These are phyloP conservation scores for Anthracocystis walkeri DNA, from an alignment of 1,284 basidiomycete species.

Conservation along the genomic window DNA sequence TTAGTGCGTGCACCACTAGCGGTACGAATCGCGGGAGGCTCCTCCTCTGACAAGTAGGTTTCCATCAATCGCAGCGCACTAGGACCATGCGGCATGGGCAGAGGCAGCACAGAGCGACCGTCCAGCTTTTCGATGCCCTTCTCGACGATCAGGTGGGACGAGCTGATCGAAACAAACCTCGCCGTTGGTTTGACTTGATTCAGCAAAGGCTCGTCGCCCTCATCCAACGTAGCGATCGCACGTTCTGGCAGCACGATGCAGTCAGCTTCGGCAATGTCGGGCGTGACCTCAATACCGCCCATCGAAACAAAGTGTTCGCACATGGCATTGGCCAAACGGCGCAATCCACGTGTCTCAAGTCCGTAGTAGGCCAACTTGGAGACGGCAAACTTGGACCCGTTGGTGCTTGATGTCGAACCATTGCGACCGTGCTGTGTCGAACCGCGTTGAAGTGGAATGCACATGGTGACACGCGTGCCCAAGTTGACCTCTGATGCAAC, in stretches of 20 bases:
- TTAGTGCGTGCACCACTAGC: slow-evolving; percentile 12
- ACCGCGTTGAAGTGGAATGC: slow-evolving; percentile 33
- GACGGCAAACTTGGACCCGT: slow-evolving; percentile 14
- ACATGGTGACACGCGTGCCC: slow-evolving; percentile 53
- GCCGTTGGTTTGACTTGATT: slow-evolving; percentile 25
- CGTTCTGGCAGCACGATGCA: slow-evolving; percentile 42
- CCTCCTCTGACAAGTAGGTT: slow-evolving; percentile 40
- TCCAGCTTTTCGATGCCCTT: slow-evolving; percentile 27
- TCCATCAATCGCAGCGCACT: slow-evolving; percentile 45
- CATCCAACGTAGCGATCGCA: slow-evolving; percentile 7
- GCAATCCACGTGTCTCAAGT: slow-evolving; percentile 37
- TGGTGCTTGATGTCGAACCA: background rate
- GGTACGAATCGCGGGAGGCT: slow-evolving; percentile 36
- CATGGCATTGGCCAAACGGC: slow-evolving; percentile 33
- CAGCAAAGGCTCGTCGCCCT: slow-evolving; percentile 22
- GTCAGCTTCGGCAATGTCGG: slow-evolving; percentile 33
- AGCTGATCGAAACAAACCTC: slow-evolving; percentile 33
- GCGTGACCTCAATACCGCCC: slow-evolving; percentile 32
- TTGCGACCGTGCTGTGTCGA: slow-evolving; percentile 11
- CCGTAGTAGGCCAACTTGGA: slow-evolving; percentile 38
- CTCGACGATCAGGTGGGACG: slow-evolving; percentile 17
- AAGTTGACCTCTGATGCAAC: slow-evolving; percentile 48
- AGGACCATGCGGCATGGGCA: slow-evolving; percentile 55
- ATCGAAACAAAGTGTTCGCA: slow-evolving; percentile 36
- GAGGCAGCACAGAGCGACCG: slow-evolving; percentile 33